phyloP scores from a whole-genome alignment of 139 green algal species.

The Choricystis sp. region DNA sequence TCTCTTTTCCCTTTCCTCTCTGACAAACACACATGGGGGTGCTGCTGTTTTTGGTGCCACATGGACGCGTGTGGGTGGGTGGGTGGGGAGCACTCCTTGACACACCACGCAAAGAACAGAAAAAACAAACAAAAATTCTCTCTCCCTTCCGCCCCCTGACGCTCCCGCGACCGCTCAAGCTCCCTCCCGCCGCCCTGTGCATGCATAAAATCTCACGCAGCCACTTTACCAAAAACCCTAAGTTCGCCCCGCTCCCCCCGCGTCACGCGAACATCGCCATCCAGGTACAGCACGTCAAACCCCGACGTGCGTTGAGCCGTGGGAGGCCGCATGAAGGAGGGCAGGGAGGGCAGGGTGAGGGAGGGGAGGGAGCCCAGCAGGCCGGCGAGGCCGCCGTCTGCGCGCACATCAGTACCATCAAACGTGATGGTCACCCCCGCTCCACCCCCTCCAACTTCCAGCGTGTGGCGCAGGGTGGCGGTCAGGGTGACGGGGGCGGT shows the following conservation, averaged over 20 bases:
- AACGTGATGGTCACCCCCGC: slow-evolving; percentile 13
- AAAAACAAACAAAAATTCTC: background rate
- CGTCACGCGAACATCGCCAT: slow-evolving; percentile 29
- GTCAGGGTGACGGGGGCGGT: slow-evolving; percentile 2
- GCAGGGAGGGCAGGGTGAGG: slow-evolving; percentile 19
- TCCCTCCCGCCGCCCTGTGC: background rate
- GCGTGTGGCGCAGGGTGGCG: slow-evolving; percentile 13
- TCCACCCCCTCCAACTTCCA: slow-evolving; percentile 3
- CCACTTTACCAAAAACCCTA: slow-evolving; percentile 17
- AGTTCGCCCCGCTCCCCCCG: slow-evolving; percentile 24
- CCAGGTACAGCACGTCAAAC: slow-evolving; percentile 35
- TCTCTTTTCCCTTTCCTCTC: background rate
- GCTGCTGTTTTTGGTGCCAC: too few relatives aligned
- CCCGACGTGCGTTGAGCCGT: slow-evolving; percentile 6
- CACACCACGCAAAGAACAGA: background rate
- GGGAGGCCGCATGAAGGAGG: slow-evolving; percentile 11
- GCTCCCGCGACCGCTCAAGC: background rate
- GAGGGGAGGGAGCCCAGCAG: slow-evolving; percentile 22
- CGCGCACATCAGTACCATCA: slow-evolving; percentile 9
- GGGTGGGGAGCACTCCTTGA: too few relatives aligned
- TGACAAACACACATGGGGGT: background rate
- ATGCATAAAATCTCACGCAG: too few relatives aligned
- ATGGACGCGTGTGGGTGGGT: too few relatives aligned
- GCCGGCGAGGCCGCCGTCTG: slow-evolving; percentile 14
- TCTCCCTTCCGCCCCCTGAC: background rate